Conservation (phyloP, 1,139 yeast species). For the Nadsonia starkeyi-henricii region DNA sequence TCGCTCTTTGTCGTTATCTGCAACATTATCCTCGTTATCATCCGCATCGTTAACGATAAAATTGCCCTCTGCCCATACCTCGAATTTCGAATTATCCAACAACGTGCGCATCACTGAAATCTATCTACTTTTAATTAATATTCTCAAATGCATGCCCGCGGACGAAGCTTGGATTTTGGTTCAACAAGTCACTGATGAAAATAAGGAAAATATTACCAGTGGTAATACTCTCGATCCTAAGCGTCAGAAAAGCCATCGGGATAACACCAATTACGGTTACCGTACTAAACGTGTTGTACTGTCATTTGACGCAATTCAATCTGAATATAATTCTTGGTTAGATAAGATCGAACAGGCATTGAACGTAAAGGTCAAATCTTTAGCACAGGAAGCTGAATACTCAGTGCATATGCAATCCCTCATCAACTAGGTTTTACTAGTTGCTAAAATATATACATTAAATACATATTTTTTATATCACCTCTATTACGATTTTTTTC, state of each 20-base stretch:
- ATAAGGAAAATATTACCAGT: background rate
- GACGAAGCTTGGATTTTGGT: background rate
- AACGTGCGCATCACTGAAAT: background rate
- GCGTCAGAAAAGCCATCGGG: background rate
- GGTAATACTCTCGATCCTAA: background rate
- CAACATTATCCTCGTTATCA: background rate
- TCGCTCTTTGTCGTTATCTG: background rate
- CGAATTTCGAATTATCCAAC: background rate
- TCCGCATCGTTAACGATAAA: too few relatives aligned
- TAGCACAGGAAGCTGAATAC: too few relatives aligned
- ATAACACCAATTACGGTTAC: background rate
- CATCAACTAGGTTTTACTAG: too few relatives aligned
- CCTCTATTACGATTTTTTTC: too few relatives aligned
- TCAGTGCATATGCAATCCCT: too few relatives aligned
- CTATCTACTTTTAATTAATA: background rate
- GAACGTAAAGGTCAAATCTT: background rate
- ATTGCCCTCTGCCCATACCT: background rate
- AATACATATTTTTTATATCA: too few relatives aligned
- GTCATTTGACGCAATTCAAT: background rate
- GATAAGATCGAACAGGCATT: background rate
- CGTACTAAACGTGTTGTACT: background rate
- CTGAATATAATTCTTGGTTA: background rate
- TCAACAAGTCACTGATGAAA: background rate
- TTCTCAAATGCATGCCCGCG: background rate
- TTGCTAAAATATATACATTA: too few relatives aligned